Evolutionary conservation across 345 rosid genomes (phyloP).

Genomic region (Garcia nutans): DNA sequence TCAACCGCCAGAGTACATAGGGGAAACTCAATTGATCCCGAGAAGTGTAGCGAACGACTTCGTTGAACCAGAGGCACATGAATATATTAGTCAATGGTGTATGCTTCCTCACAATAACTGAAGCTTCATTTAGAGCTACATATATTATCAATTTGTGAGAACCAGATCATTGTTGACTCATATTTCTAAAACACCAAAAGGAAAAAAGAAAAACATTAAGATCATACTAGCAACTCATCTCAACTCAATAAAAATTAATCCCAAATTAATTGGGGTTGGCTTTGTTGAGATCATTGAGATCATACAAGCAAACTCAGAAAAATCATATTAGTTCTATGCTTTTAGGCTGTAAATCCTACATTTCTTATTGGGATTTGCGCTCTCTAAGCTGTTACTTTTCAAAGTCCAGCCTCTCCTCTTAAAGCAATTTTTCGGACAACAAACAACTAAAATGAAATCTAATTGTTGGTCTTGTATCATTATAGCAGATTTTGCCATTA

Average conservation of each 20-base stretch:
- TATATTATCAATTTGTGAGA: conserved; percentile 7
- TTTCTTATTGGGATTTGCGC: background rate
- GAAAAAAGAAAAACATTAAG: background rate
- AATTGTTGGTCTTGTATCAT: background rate
- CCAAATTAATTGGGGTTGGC: too few species aligned
- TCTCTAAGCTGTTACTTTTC: background rate
- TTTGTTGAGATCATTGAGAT: background rate
- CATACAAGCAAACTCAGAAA: background rate
- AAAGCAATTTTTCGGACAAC: background rate
- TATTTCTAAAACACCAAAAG: background rate
- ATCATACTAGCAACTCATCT: background rate
- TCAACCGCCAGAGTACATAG: conserved; percentile 80
- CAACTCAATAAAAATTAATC: too few species aligned
- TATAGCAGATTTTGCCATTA: background rate
- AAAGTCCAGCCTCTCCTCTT: background rate
- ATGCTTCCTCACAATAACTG: conserved; percentile 87
- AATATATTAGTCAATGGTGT: conserved; percentile 65
- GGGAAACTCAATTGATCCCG: conserved; percentile 97
- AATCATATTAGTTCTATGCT: background rate
- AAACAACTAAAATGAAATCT: background rate
- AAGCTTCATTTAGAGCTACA: conserved; percentile 88
- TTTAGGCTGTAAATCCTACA: background rate
- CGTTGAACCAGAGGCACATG: conserved; percentile 98
- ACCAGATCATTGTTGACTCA: background rate
- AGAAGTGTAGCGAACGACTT: conserved; percentile 87